These are phyloP conservation scores for Escovopsis sp. DNA, from an alignment of 2,329 filamentous ascomycete species.

Conservation along the genomic window DNA sequence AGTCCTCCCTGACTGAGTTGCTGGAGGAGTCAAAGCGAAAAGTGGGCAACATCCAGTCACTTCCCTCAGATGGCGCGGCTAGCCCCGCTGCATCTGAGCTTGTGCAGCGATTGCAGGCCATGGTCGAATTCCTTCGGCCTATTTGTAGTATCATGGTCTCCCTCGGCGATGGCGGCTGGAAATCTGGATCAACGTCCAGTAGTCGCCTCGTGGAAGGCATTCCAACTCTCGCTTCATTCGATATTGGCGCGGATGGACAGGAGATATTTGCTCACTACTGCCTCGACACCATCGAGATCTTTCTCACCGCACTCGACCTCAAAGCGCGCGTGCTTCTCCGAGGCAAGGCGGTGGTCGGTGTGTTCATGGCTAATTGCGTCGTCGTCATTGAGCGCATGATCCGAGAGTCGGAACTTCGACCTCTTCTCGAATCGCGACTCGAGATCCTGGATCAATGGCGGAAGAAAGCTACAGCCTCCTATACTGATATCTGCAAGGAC, in stretches of 20 bases:
- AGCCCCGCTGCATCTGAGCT: constrained; percentile 68
- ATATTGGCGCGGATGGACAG: constrained; percentile 75
- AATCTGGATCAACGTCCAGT: constrained; percentile 32
- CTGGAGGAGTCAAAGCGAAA: constrained; percentile 69
- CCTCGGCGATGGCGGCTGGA: constrained; percentile 86
- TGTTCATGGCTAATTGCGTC: constrained; percentile 83
- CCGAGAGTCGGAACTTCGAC: constrained; percentile 59
- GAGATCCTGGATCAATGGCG: constrained; percentile 65
- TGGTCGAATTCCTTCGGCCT: constrained; percentile 75
- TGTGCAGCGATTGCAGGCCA: constrained; percentile 71
- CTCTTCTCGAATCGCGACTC: constrained; percentile 53
- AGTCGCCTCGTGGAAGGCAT: constrained; percentile 46
- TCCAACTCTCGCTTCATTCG: constrained; percentile 62
- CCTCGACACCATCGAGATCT: constrained; percentile 69
- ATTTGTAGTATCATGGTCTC: constrained; percentile 84
- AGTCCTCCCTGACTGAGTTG: constrained; percentile 67
- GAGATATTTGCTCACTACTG: constrained; percentile 85
- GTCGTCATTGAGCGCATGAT: constrained; percentile 75
- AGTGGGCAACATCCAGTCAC: constrained; percentile 44
- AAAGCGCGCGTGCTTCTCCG: constrained; percentile 61
- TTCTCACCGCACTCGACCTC: constrained; percentile 59
- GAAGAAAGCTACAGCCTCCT: constrained; percentile 69
- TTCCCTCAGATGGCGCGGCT: constrained; percentile 66
- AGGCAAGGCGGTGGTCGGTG: constrained; percentile 62
- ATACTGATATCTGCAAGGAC: constrained; percentile 79